Percentiles rank a stretch among this genome's conserved stretches.
Conservation (phyloP, 2,329 filamentous ascomycete genomes). For the Colletotrichum truncatum region DNA sequence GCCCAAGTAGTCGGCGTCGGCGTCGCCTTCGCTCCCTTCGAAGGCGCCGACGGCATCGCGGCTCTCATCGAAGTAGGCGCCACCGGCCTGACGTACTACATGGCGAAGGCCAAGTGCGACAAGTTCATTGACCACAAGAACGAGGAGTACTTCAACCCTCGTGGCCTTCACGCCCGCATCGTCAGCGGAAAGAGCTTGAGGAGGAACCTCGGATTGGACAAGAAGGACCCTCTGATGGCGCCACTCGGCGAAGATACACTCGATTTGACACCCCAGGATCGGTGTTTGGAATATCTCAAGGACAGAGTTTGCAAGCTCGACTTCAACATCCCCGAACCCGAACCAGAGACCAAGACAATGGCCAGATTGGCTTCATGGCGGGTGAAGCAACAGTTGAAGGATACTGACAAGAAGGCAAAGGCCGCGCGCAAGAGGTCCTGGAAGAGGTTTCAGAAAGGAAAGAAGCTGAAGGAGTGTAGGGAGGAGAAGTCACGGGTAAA, state of each 20-base stretch:
- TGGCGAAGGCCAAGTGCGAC: slow-evolving; percentile 38
- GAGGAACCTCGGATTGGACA: slow-evolving; percentile 33
- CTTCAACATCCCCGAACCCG: slow-evolving; percentile 7
- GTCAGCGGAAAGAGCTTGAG: slow-evolving; percentile 36
- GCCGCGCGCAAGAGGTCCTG: not conserved
- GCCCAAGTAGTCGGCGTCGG: not conserved
- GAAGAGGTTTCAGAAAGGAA: not conserved
- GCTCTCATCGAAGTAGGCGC: slow-evolving; percentile 31
- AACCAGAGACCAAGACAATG: slow-evolving; percentile 24
- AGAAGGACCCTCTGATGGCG: slow-evolving; percentile 32
- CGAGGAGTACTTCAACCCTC: slow-evolving; percentile 40
- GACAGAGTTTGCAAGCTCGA: slow-evolving; percentile 26
- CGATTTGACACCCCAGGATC: slow-evolving; percentile 33
- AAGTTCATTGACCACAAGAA: slow-evolving; percentile 41
- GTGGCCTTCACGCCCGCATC: slow-evolving; percentile 40
- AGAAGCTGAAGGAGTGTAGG: not conserved
- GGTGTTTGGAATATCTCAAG: slow-evolving; percentile 34
- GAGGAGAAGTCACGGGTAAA: not conserved
- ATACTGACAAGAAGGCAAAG: not conserved
- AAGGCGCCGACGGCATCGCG: not conserved
- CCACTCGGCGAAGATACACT: slow-evolving; percentile 35
- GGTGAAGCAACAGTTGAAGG: not conserved
- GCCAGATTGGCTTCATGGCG: slow-evolving; percentile 16
- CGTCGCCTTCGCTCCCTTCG: not conserved
- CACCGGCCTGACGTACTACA: slow-evolving; percentile 33